Evolutionary conservation across 2,329 filamentous ascomycete species (phyloP).

Genomic region (Trichoderma afroharzianum): DNA sequence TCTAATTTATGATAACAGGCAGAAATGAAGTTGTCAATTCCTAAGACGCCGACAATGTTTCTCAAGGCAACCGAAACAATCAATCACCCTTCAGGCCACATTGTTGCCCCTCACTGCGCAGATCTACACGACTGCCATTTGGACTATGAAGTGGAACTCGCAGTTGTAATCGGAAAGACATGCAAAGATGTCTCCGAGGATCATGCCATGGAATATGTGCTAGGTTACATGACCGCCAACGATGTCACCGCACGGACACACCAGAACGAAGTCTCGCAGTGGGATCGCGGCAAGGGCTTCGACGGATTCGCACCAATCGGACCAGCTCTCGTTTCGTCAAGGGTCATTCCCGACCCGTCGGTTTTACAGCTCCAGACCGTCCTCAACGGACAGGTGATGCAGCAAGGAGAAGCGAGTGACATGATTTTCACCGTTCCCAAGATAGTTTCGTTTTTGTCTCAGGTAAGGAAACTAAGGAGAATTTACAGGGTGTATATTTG

Average conservation of each 20-base stretch:
- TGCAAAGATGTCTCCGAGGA: constrained; percentile 4
- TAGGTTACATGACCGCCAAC: constrained; percentile 10
- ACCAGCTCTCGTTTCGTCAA: constrained; percentile 2
- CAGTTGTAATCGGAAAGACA: constrained; percentile 3
- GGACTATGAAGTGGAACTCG: constrained; percentile 5
- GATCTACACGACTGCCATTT: constrained; percentile 1
- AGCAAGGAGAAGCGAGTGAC: constrained; percentile 3
- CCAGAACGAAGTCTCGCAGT: constrained; percentile 10
- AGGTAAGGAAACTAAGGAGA: neutral
- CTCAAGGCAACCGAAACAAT: constrained; percentile 1
- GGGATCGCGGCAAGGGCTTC: constrained; percentile 10
- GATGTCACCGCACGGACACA: constrained; percentile 8
- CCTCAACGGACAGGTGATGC: constrained; percentile 3
- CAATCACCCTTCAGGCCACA: neutral
- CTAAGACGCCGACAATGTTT: neutral
- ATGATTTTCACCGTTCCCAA: constrained; percentile 1
- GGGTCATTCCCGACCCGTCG: neutral
- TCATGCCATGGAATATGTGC: neutral
- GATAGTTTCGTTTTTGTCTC: constrained; percentile 1
- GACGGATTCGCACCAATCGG: constrained; percentile 10
- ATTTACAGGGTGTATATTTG: neutral
- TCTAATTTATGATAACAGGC: neutral
- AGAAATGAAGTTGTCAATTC: neutral
- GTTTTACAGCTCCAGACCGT: neutral
- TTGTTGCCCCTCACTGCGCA: neutral